Evolutionary conservation across 176 grass and related monocot genomes (phyloP).

Genomic region (Avena atlantica): DNA sequence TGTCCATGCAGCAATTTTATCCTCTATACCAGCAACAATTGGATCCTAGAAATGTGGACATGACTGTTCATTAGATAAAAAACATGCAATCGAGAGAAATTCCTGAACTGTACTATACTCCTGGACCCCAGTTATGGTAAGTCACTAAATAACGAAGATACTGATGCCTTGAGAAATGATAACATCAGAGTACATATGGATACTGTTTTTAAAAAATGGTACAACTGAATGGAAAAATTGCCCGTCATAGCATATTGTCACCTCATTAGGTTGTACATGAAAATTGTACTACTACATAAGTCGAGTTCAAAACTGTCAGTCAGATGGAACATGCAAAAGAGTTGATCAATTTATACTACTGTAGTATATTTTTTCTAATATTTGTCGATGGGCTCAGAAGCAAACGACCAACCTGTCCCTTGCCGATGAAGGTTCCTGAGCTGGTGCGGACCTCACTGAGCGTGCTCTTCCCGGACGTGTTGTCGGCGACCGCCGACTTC

Average conservation of each 20-base stretch:
- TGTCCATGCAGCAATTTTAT: constrained; percentile 97
- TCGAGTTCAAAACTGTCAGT: background rate
- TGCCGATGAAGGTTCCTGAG: constrained; percentile 79
- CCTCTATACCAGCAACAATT: constrained; percentile 87
- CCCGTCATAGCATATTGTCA: background rate
- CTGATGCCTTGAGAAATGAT: background rate
- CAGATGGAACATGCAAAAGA: background rate
- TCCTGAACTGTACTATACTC: background rate
- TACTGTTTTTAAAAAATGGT: background rate
- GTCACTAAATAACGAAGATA: background rate
- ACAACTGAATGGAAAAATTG: background rate
- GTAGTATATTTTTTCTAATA: background rate
- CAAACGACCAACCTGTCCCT: constrained; percentile 64
- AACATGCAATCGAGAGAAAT: constrained; percentile 12
- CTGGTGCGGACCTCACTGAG: constrained; percentile 82
- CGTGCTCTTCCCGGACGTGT: constrained; percentile 74
- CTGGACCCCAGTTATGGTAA: background rate
- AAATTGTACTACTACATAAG: background rate
- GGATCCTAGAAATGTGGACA: constrained; percentile 68
- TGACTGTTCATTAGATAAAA: constrained; percentile 35
- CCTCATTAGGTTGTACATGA: background rate
- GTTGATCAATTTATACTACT: background rate
- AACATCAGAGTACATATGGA: background rate
- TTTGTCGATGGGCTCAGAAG: background rate
- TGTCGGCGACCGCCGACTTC: constrained; percentile 79